Evolutionary conservation across 495 filamentous ascomycete species (phyloP), one percentile per base, ranked within the genome.

Genomic region (Daldinia childiae): DNA sequence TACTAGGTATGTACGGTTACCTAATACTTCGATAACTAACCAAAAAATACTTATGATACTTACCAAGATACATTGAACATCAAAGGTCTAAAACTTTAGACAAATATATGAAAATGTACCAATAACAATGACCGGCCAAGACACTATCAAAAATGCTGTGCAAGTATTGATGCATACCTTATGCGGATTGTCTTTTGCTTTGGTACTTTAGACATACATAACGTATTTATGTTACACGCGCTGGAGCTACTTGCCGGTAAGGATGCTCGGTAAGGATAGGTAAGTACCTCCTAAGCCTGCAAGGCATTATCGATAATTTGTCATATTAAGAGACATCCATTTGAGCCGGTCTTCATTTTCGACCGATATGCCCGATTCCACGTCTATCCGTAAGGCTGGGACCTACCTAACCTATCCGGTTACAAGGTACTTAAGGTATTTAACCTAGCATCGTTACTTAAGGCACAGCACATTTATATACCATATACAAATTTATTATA

Each of bases 211-310:
- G 50, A 63, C 60, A 69, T 39, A 58, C 24, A 60, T 30, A 7
- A 30, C 29, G 8, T 30, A 7, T 30, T 30, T 34, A 57, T 17
- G 54, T 54, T 54, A 27, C 51, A 29, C 43, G 24, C 4, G 21
- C 19, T 48, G 19, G 19, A 41, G 55, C 6, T 38, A 55, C 32
- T n/a, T n/a, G n/a, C n/a, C 64, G 17, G 38, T 60, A 60, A 58
- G 50, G 54, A 59, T 64, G 41, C 59, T 72, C 69, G 69, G 69
- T 72, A 51, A 72, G 64, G 34, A 14, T 14, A 34, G 43, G 24
- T 32, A 32, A 8, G 32, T 34, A 34, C 9, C 6, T 32, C n/a
- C n/a, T n/a, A 32, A 32, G 36, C 34, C 29, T 64, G 62, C 56
- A 64, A 72, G 58, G 52, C 38, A 59, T 64, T 64, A 36, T 41